Evolutionary conservation across 2,329 filamentous ascomycete genomes (phyloP), one percentile per base, ranked within the genome.

Genomic region (Stagonosporopsis chrysanthemi): DNA sequence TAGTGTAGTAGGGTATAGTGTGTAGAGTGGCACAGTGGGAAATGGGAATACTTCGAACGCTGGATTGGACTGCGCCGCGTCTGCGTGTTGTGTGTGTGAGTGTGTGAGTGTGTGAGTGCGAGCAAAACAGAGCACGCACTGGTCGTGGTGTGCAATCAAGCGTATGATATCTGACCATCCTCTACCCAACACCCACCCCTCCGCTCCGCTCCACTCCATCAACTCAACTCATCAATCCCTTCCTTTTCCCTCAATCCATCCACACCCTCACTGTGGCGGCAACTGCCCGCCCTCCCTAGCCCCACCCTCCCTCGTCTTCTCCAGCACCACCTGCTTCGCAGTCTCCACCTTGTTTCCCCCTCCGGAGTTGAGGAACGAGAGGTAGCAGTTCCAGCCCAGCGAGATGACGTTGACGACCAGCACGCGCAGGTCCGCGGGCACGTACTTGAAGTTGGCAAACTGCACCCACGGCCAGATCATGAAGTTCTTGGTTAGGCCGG

Each of bases 391-490:
- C 76, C 76, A 78, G n/a, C 76, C 75, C 64, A 58, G 31, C 12
- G 38, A 53, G 17, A 97, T 83, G 47, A 96, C 76, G 71, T 97
- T 97, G 68, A 96, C 93, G 60, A 96, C 88, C 67, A 97, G 80
- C 39, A 97, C 86, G 57, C 92, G 85, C 78, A 94, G 88, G 73
- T 96, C 86, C 61, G 96, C 81, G 45, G 93, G 93, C 62, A 97
- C 85, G 63, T 95, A 84, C 70, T 90, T 89, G 80, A 97, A 97
- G 82, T 97, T 97, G 71, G 89, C 83, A 51, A 89, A 81, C 80
- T 97, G 93, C 53, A 96, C 91, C 66, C 81, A 81, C 3, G 93
- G 93, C 93, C 93, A 97, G 53, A 97, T 78, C 80, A 91, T 85
- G 83, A 91, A 92, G 80, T 97, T 97, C 75, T 91, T 89, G 75